These are phyloP conservation scores for Boletellus emodensis DNA, from an alignment of 768 basidiomycete species.

Conservation along the genomic window DNA sequence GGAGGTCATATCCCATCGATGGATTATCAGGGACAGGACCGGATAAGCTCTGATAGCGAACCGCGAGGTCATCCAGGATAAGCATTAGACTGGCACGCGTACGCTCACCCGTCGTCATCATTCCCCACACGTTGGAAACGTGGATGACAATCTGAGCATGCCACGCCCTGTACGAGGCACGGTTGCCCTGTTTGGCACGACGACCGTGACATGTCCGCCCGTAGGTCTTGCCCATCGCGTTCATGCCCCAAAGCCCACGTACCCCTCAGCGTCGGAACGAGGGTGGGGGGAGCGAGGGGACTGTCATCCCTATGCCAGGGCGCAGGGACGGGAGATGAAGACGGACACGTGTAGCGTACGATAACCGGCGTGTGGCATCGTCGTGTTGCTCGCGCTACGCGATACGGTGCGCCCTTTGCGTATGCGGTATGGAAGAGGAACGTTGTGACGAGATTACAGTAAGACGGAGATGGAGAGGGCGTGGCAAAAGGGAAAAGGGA, in stretches of 20 bases:
- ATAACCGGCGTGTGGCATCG: background rate
- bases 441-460: too few species aligned
- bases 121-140: background rate
- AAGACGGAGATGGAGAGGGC: too few species aligned
- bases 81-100: background rate
- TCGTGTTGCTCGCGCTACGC: background rate
- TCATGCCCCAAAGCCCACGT: background rate
- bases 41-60: conserved; percentile 6
- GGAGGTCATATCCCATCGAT: background rate
- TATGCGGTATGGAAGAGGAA: background rate
- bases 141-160: conserved; percentile 6
- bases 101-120: background rate
- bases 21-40: background rate
- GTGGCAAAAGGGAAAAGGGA: too few species aligned
- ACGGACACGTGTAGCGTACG: conserved; percentile 3
- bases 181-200: background rate
- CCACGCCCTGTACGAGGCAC: conserved; percentile 3
- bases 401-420: background rate
- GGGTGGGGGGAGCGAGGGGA: background rate
- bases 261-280: background rate
- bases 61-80: conserved; percentile 8
- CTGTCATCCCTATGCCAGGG: background rate
- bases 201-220: background rate
- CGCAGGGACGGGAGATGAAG: background rate
- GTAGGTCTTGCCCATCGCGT: background rate